Conservation (phyloP, 495 filamentous ascomycete genomes). For the Penicillium riverlandense region DNA sequence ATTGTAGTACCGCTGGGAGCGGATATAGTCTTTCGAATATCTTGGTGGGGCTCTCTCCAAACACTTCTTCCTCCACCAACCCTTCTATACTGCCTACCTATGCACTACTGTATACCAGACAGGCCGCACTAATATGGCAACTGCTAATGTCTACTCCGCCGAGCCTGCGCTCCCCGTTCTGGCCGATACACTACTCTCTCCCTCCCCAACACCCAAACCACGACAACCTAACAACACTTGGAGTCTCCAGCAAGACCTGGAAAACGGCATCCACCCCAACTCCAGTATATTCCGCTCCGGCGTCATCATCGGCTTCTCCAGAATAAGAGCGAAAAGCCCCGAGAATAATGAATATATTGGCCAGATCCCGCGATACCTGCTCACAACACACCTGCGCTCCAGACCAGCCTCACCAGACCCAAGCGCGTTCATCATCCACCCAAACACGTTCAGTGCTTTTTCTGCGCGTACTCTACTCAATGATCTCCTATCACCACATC, state of each 20-base stretch:
- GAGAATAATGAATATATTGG: constrained; percentile 26
- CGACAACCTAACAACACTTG: constrained; percentile 4
- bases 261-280: constrained; percentile 13
- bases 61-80: too few relatives aligned
- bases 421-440: constrained; percentile 49
- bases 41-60: too few relatives aligned
- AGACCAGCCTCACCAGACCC: constrained; percentile 5
- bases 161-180: constrained; percentile 31
- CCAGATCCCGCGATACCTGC: constrained; percentile 16
- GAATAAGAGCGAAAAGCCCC: constrained; percentile 15
- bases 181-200: constrained; percentile 23
- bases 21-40: too few relatives aligned
- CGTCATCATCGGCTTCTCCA: constrained; percentile 32
- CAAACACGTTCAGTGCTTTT: constrained; percentile 76
- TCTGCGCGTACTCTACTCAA: constrained; percentile 61
- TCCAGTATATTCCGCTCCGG: constrained; percentile 24
- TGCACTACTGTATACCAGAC: too few relatives aligned
- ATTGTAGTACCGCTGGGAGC: too few relatives aligned
- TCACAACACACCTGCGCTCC: constrained; percentile 11
- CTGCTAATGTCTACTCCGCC: constrained; percentile 14
- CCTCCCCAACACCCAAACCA: too few relatives aligned
- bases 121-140: too few relatives aligned
- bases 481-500: constrained; percentile 10
- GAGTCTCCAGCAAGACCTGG: constrained; percentile 25
- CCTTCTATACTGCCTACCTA: too few relatives aligned